Evolutionary conservation across 1,139 yeast species (phyloP).

Genomic region (Trichomonascaceae sp.): DNA sequence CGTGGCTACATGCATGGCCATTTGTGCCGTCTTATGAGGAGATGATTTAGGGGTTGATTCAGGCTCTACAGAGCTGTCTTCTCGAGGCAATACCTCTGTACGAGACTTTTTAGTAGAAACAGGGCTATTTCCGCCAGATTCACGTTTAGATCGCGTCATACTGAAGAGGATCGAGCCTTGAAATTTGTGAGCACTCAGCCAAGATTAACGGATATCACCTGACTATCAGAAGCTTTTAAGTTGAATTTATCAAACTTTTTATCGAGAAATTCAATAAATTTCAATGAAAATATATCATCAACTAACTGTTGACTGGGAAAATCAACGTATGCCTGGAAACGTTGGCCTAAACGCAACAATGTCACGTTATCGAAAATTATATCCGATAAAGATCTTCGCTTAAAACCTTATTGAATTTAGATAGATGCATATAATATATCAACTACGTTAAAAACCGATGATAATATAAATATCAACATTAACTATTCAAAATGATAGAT

Average conservation of each 20-base stretch:
- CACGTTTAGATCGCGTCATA: neutral
- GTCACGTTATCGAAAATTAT: neutral
- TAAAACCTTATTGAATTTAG: neutral
- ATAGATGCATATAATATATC: neutral
- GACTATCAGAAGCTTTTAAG: neutral
- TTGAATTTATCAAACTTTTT: neutral
- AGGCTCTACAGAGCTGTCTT: neutral
- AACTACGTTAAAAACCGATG: neutral
- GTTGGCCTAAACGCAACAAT: neutral
- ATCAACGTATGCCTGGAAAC: too few relatives aligned
- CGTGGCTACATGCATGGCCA: slow-evolving; percentile 58
- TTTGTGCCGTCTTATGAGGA: slow-evolving; percentile 47
- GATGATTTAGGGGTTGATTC: slow-evolving; percentile 5
- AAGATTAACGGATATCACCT: neutral
- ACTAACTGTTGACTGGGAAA: too few relatives aligned
- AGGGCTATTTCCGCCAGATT: neutral
- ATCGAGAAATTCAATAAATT: neutral
- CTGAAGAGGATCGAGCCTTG: neutral
- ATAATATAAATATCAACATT: too few relatives aligned
- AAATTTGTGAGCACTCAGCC: neutral
- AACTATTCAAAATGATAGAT: neutral
- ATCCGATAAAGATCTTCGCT: neutral
- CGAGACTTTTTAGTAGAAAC: neutral
- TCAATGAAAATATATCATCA: too few relatives aligned
- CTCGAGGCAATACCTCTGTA: neutral